Evolutionary conservation across 306 rosid species (phyloP), one percentile per base, ranked within the genome.

Genomic region (Casuarina cunninghamiana): DNA sequence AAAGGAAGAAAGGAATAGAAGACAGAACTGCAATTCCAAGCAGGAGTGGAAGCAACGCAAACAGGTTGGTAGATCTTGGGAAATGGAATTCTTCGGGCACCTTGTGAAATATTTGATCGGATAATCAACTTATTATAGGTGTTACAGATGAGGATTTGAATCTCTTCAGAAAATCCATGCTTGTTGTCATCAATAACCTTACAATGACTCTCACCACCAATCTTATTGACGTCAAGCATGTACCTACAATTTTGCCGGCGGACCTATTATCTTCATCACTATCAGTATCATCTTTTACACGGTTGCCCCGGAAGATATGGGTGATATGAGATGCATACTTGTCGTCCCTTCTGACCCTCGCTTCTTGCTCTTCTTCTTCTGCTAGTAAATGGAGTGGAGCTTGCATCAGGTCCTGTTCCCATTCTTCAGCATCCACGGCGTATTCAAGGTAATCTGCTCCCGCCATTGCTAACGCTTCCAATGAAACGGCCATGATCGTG

Each of bases 381-480:
- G 32, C 81, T 44, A 86, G 76, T 26, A 86, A 86, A 83, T 82
- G 89, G 10, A 86, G 71, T 69, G 89, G 84, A 55, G 73, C 5
- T 21, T 55, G 60, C 48, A 63, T 73, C 71, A 77, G 37, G 53
- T 85, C 84, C 15, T 12, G 76, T 63, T 85, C 84, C 86, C 84
- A 85, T 71, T 82, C 80, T 73, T 79, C 82, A 71, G 72, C 53
- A 49, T 80, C 78, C 26, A 80, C 61, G 45, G 5, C 53, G 42
- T 9, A 82, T 37, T 86, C 81, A 1, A 12, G 76, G 45, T 35
- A 45, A 39, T 77, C 83, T 53, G 66, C 53, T 1, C 81, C 87
- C 16, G 83, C 80, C 84, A 86, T 82, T 77, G 86, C 86, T 45
- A 86, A 82, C 2, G 84, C 86, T 79, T 86, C 80, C 65, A 79